A percentile compares a stretch with the other conserved stretches of the same genome.
Conservation (phyloP, 495 filamentous ascomycete species). For the Penicillium bialowiezense region DNA sequence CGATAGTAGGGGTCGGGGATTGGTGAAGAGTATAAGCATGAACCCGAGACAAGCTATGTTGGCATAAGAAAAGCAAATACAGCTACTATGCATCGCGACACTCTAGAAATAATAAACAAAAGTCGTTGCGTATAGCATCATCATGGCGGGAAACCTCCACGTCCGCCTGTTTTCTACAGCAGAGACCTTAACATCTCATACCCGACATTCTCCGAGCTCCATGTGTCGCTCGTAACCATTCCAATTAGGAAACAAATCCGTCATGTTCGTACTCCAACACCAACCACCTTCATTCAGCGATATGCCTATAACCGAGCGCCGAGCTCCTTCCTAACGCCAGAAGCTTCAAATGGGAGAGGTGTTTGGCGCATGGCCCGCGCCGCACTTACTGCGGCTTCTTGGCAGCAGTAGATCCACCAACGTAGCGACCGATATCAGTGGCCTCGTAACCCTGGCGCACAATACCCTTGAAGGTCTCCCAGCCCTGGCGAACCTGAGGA, state of each 20-base stretch:
- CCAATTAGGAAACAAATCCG: constrained; percentile 1
- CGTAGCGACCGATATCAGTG: constrained; percentile 73
- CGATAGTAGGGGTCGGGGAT: too few species aligned
- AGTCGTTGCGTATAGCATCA: constrained; percentile 30
- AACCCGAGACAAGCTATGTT: constrained; percentile 13
- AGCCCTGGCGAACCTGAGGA: constrained; percentile 75
- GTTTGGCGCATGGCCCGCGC: background rate
- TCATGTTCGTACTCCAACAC: background rate
- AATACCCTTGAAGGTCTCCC: constrained; percentile 75
- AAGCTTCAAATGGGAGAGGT: constrained; percentile 1
- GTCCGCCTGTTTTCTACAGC: constrained; percentile 29
- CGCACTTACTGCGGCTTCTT: constrained; percentile 58
- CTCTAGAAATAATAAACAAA: constrained; percentile 20
- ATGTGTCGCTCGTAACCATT: background rate
- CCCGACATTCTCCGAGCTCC: constrained; percentile 1
- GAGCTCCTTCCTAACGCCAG: background rate
- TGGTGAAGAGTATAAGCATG: too few species aligned
- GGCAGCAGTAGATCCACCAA: constrained; percentile 44
- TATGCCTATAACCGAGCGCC: background rate
- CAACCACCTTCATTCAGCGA: constrained; percentile 1
- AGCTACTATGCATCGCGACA: constrained; percentile 20
- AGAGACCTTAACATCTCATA: constrained; percentile 5
- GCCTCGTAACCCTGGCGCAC: constrained; percentile 70
- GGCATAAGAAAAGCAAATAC: constrained; percentile 13
- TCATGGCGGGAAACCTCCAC: constrained; percentile 20